Conservation (phyloP, 352 stramenopile species). For the Aphanomyces invadans region DNA sequence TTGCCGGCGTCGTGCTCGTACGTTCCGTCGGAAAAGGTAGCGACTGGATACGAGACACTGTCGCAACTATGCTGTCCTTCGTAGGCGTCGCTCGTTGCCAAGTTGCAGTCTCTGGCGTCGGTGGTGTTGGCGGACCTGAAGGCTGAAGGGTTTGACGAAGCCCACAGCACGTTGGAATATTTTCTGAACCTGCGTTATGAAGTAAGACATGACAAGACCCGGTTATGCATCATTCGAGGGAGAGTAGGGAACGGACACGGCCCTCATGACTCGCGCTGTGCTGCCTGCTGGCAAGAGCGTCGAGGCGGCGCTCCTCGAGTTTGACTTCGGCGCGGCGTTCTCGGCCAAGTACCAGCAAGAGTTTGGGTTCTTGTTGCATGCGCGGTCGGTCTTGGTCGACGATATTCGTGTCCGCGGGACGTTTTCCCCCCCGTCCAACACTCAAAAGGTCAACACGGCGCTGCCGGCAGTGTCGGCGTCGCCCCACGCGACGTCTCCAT, state of each 20-base stretch:
- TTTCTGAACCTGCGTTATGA: conserved; percentile 98
- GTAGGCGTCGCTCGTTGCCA: conserved; percentile 33
- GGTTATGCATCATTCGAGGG: too few species aligned
- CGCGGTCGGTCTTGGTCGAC: conserved; percentile 92
- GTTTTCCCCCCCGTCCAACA: conserved; percentile 68
- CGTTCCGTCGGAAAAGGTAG: conserved; percentile 40
- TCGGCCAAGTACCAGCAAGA: conserved; percentile 92
- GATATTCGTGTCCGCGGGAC: conserved; percentile 96
- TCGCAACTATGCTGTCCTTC: neutral
- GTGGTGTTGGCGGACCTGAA: conserved; percentile 73
- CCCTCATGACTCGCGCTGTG: conserved; percentile 90
- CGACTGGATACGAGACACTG: too few species aligned
- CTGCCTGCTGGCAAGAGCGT: conserved; percentile 35
- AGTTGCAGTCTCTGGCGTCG: conserved; percentile 43
- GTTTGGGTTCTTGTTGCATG: conserved; percentile 96
- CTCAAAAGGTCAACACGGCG: conserved; percentile 26
- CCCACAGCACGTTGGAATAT: conserved; percentile 86
- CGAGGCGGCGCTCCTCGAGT: conserved; percentile 39
- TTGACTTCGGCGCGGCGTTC: conserved; percentile 86
- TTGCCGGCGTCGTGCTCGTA: conserved; percentile 78
- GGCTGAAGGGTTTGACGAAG: conserved; percentile 64
- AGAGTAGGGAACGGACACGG: conserved; percentile 91
- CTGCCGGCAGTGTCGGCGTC: conserved; percentile 29
- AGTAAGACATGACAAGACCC: too few species aligned
- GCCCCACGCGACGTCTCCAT: conserved; percentile 54